Evolutionary conservation across 1,284 basidiomycete species (phyloP).

Genomic region (Cutaneotrichosporon sp.): DNA sequence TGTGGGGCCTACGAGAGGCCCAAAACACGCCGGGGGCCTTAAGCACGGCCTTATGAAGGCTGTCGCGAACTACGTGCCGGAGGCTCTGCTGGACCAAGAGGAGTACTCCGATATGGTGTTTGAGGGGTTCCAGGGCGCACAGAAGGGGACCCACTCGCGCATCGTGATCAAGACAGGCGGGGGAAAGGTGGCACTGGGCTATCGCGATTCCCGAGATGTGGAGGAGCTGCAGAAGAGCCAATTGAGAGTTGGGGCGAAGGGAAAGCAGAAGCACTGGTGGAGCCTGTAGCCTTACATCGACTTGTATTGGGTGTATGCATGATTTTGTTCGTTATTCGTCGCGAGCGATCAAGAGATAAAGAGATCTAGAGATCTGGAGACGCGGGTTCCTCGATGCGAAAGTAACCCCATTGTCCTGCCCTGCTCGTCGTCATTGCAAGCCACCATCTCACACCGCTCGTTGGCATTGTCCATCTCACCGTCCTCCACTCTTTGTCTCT

Average conservation of each 20-base stretch:
- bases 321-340: too few species aligned
- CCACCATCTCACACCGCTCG: background rate
- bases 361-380: too few species aligned
- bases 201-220: background rate
- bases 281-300: background rate
- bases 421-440: too few species aligned
- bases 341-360: too few species aligned
- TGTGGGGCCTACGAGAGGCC: background rate
- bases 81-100: slow-evolving; percentile 23
- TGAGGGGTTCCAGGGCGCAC: slow-evolving; percentile 20
- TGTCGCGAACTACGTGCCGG: slow-evolving; percentile 28
- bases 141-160: slow-evolving; percentile 27
- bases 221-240: background rate
- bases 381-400: too few species aligned
- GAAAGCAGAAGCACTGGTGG: slow-evolving; percentile 15
- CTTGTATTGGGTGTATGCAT: too few species aligned
- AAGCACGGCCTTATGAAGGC: slow-evolving; percentile 22
- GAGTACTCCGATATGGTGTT: slow-evolving; percentile 29
- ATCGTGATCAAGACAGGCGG: slow-evolving; percentile 24
- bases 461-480: background rate
- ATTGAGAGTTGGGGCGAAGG: slow-evolving; percentile 5
- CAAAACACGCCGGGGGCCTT: background rate
- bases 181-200: slow-evolving; percentile 26
- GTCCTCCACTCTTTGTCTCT: too few species aligned
- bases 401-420: too few species aligned